phyloP scores from a whole-genome alignment of 208 protist genomes.

The Vickermania spadyakhi region DNA sequence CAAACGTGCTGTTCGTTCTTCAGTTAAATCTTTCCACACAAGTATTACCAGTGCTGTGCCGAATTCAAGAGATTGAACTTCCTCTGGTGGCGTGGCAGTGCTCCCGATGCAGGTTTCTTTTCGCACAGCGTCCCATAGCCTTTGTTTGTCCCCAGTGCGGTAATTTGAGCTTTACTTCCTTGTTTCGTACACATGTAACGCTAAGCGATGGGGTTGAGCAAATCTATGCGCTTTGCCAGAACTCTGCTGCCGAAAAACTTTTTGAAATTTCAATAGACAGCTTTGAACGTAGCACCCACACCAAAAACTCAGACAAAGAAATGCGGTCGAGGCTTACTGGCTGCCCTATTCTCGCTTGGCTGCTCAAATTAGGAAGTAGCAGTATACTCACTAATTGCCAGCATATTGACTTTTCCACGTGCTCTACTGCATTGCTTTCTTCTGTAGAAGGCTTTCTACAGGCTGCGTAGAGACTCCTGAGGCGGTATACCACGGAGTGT shows the following conservation, averaged over 20 bases:
- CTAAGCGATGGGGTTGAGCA: constrained; percentile 34
- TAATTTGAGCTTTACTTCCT: constrained; percentile 6
- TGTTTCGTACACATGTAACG: constrained; percentile 13
- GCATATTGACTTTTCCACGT: constrained; percentile 24
- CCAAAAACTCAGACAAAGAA: no score
- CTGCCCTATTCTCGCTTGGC: constrained; percentile 34
- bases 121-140: background rate
- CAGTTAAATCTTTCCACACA: constrained; percentile 15
- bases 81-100: constrained; percentile 13
- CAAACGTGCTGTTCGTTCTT: constrained; percentile 10
- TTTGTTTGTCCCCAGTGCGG: constrained; percentile 17
- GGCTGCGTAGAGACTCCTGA: no score
- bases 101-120: constrained; percentile 3
- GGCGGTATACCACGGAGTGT: no score
- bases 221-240: constrained; percentile 14
- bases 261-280: constrained; percentile 11
- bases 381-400: constrained; percentile 25
- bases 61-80: constrained; percentile 22
- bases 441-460: constrained; percentile 14
- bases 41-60: constrained; percentile 23
- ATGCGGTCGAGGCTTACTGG: constrained; percentile 24
- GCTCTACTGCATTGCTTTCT: constrained; percentile 19
- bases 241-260: constrained; percentile 20
- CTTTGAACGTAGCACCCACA: no score
- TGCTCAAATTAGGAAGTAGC: constrained; percentile 19